Conservation (phyloP, 305 asterid genomes). For the Fraxinus angustifolia region DNA sequence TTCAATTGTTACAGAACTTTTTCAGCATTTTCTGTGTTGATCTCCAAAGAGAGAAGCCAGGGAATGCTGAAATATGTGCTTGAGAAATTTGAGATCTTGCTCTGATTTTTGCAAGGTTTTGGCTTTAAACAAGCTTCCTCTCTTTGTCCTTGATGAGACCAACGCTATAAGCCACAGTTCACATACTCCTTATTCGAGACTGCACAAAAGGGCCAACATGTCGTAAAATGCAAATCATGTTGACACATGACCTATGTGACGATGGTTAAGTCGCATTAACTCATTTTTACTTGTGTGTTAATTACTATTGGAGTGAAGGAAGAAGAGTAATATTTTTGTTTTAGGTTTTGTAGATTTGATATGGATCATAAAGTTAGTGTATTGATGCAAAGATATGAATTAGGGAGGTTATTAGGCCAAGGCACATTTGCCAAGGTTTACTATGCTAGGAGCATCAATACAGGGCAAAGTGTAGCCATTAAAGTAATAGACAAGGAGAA, state of each 20-base stretch:
- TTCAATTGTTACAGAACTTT: constrained; percentile 13
- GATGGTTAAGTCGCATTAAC: constrained; percentile 31
- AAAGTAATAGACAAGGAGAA: constrained; percentile 51
- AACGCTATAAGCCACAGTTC: constrained; percentile 8
- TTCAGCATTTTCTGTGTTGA: constrained; percentile 14
- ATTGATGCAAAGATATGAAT: constrained; percentile 47
- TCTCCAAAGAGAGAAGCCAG: constrained; percentile 6
- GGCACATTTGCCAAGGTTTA: constrained; percentile 58
- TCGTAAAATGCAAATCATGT: not conserved
- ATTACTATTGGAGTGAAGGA: constrained; percentile 6
- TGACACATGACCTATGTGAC: constrained; percentile 15
- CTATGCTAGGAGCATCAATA: constrained; percentile 37
- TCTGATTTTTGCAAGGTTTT: constrained; percentile 18
- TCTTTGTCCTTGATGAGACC: constrained; percentile 23
- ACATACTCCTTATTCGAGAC: constrained; percentile 8
- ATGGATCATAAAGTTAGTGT: constrained; percentile 37
- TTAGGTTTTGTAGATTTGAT: constrained; percentile 20
- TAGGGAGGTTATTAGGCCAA: constrained; percentile 54
- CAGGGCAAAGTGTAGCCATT: constrained; percentile 54
- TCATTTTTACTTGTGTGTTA: not conserved
- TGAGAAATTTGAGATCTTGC: constrained; percentile 16
- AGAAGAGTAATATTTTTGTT: constrained; percentile 2
- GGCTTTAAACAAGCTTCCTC: constrained; percentile 16
- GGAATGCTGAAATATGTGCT: constrained; percentile 32
- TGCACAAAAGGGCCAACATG: constrained; percentile 4